Evolutionary conservation across 192 early-diverging fungal species (phyloP), one percentile per base, ranked within the genome.

Genomic region (Irineochytrium annulatum): DNA sequence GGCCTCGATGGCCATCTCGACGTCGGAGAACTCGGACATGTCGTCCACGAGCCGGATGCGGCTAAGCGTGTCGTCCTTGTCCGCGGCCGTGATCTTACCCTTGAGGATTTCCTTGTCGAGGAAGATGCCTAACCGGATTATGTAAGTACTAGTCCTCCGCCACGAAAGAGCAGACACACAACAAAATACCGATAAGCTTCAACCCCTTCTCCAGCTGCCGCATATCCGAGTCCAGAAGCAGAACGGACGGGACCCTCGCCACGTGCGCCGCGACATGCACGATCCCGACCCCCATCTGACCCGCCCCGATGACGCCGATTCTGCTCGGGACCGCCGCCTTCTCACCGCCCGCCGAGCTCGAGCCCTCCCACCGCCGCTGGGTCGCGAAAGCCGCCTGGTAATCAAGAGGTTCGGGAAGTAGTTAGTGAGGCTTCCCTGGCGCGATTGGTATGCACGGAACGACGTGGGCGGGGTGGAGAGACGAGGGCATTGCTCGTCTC

Each of bases 1-100:
- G 0, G 94, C 93, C 73, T 98, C 96, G 63, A 98, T 86, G n/a
- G 89, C 87, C 76, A 95, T 89, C 72, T 95, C 92, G 0, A 82
- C 75, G 44, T 80, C 63, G 32, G 45, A 28, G 51, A 97, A 85
- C 45, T 78, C 82, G 24, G 70, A 65, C 59, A 94, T 77, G 34
- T 65, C 67, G 32, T 73, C 51, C 2, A 81, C 86, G 27, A 86
- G 76, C 14, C 71, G 74, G 57, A 96, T 85, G 8, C 87, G 83
- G 26, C 68, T 53, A 43, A 76, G 77, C 34, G 84, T 79, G 26
- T 80, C 75, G 19, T 78, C 60, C 26, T 81, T 82, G 59, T 91
- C 89, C 19, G 82, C 86, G 57, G 84, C 82, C 3, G 92, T 91
- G 70, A 93, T 87, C 58, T 83, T 86, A 51, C 91, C 88, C 74